phyloP scores from a whole-genome alignment of 176 grass and related monocot species.

The Alopecurus myosuroides region DNA sequence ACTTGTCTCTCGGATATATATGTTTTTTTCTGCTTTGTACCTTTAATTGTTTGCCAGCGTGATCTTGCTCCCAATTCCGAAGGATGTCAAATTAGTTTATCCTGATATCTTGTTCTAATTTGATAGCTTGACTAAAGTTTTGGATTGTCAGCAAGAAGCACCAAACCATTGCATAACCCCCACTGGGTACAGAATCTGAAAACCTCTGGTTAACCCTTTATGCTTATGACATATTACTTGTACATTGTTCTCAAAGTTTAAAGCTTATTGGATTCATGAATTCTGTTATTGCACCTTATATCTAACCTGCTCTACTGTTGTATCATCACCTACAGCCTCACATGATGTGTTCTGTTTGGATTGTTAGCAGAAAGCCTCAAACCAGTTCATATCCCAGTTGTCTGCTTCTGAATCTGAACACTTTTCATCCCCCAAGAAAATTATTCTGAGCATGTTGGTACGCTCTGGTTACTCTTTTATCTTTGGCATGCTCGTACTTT shows the following conservation, averaged over 20 bases:
- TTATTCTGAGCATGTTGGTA: no score
- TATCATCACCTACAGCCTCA: no score
- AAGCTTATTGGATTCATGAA: neutral
- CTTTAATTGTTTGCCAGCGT: accelerated
- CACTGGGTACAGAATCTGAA: neutral
- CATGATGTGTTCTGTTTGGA: no score
- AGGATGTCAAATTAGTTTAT: neutral
- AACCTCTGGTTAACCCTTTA: neutral
- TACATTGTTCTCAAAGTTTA: no score
- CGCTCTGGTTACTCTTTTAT: no score
- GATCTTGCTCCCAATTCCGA: neutral
- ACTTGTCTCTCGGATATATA: no score
- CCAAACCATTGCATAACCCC: neutral
- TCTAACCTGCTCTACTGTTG: no score
- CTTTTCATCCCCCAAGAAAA: no score
- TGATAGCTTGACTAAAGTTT: neutral
- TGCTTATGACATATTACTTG: neutral
- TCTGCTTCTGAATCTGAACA: no score
- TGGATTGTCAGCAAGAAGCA: neutral
- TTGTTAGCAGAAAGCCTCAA: no score
- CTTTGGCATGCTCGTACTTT: no score
- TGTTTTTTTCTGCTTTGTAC: neutral
- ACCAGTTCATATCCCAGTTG: no score
- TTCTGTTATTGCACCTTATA: neutral
- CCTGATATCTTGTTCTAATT: neutral